Evolutionary conservation across 768 basidiomycete species (phyloP).

Genomic region (Mycena venus): DNA sequence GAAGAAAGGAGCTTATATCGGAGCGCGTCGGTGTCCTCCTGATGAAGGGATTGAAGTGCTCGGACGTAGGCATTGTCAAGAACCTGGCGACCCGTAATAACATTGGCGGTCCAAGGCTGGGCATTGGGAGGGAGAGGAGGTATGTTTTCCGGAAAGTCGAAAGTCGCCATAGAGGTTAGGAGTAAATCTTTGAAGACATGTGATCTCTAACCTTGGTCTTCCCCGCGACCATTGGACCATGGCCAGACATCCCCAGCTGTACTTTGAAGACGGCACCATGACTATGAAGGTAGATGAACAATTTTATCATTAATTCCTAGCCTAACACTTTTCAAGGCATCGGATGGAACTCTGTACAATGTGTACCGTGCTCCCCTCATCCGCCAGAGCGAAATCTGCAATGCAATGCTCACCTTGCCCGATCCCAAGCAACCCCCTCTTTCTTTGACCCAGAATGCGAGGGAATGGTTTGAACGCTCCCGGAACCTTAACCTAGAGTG

Average conservation of each 20-base stretch:
- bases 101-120: background rate
- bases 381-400: background rate
- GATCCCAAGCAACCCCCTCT: background rate
- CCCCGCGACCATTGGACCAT: background rate
- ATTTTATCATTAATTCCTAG: background rate
- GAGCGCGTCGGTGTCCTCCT: background rate
- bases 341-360: constrained; percentile 1
- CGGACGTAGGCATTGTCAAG: background rate
- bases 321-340: background rate
- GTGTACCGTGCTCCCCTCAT: constrained; percentile 8
- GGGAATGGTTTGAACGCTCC: background rate
- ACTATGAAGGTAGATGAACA: background rate
- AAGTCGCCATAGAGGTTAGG: background rate
- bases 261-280: background rate
- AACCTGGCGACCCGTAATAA: background rate
- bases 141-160: background rate
- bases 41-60: background rate
- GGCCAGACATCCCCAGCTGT: background rate
- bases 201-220: background rate
- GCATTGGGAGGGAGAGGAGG: background rate
- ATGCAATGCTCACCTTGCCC: constrained; percentile 11
- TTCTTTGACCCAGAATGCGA: background rate
- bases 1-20: background rate
- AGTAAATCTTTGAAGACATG: background rate
- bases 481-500: background rate